Evolutionary conservation across 345 rosid species (phyloP), one percentile per base, ranked within the genome.

Genomic region (Salix suchowensis): DNA sequence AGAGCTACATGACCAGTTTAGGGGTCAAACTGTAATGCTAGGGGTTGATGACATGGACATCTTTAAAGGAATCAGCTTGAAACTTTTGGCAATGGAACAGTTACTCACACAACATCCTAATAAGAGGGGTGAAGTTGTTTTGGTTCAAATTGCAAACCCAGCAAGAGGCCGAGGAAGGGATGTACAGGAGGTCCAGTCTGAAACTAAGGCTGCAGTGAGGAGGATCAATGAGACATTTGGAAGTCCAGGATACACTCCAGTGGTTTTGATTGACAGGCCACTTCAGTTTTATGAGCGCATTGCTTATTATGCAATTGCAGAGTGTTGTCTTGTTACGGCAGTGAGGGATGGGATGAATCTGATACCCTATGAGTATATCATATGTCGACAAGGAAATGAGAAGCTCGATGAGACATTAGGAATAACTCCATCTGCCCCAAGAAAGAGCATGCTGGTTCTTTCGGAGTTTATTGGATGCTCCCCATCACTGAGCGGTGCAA

Each of bases 11-110:
- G 85, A 87, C 52, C 92, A 72, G 84, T 94, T 92, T 83, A 76
- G 73, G 76, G 84, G 84, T 77, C 87, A 86, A 73, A 90, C 87
- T 34, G 93, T 94, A 60, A 68, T 94, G 87, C 93, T 94, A 1
- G 97, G 98, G 61, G 98, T 94, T 0, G 98, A 94, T 81, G 98
- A 94, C 81, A 94, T 94, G 98, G 98, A 94, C 86, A 91, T 94
- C 65, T 94, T 94, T 62, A 94, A 94, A 80, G 98, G 97, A 73
- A 92, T 94, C 76, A 94, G 97, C 80, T 83, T 94, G 83, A 94
- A 94, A 64, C 96, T 95, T 55, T 80, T 95, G 87, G 98, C 98
- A 19, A 89, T 95, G 97, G 98, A 93, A 74, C 98, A 91, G 71
- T 85, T 93, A 81, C 96, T 95, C 65, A 78, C 73, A 19, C 97